Conservation (phyloP, 306 rosid genomes). For the Casuarina cunninghamiana region DNA sequence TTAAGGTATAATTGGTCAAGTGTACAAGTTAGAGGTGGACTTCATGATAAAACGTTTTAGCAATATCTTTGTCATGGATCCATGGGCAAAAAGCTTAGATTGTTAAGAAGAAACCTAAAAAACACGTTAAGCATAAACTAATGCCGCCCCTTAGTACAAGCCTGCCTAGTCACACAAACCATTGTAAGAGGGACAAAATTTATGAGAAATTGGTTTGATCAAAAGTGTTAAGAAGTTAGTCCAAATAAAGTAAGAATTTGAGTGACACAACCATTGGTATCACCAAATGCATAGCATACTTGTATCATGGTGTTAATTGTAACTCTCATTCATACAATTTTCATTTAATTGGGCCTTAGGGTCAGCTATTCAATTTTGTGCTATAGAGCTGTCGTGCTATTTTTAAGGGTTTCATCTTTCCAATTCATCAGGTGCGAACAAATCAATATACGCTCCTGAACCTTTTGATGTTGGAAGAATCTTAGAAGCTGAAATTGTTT, state of each 20-base stretch:
- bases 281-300: background rate
- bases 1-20: background rate
- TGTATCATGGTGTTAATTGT: background rate
- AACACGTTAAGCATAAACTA: background rate
- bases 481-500: conserved; percentile 73
- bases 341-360: background rate
- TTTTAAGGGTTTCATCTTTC: conserved; percentile 27
- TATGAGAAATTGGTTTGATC: background rate
- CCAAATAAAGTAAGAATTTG: background rate
- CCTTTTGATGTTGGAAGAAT: conserved; percentile 87
- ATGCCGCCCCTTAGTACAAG: background rate
- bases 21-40: background rate
- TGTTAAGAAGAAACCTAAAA: background rate
- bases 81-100: background rate
- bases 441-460: conserved; percentile 73
- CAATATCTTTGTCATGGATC: background rate
- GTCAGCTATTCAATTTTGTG: background rate
- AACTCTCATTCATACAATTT: background rate
- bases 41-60: background rate
- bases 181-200: background rate
- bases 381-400: conserved; percentile 4
- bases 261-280: background rate
- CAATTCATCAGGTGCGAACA: conserved; percentile 62
- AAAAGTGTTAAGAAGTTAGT: background rate
- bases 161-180: background rate